Evolutionary conservation across 2,329 filamentous ascomycete species (phyloP).

Genomic region (Corniculantispora saksenae): DNA sequence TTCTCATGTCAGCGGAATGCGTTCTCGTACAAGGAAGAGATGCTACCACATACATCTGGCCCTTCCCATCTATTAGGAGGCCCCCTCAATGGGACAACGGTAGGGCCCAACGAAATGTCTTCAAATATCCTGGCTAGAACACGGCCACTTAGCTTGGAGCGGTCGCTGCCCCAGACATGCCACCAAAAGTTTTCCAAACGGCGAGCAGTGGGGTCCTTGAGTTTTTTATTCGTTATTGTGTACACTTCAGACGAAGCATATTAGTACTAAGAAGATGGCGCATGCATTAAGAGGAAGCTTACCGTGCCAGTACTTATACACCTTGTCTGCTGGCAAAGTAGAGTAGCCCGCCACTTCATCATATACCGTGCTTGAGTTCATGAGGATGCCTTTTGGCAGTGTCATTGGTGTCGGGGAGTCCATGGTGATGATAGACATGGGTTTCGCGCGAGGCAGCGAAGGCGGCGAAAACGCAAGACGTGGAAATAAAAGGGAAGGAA

Average conservation of each 20-base stretch:
- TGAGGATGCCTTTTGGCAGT: conserved; percentile 59
- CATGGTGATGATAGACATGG: conserved; percentile 26
- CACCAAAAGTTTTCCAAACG: conserved; percentile 68
- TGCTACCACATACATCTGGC: conserved; percentile 42
- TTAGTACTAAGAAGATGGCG: conserved; percentile 12
- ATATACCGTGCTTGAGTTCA: conserved; percentile 54
- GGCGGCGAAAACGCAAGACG: background rate
- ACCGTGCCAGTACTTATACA: conserved; percentile 61
- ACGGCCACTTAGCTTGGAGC: conserved; percentile 52
- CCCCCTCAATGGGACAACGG: conserved; percentile 56
- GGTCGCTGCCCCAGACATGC: conserved; percentile 64
- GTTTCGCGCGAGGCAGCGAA: background rate
- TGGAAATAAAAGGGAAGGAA: background rate
- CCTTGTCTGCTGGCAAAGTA: conserved; percentile 52
- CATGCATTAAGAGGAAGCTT: conserved; percentile 23
- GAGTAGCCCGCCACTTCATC: conserved; percentile 54
- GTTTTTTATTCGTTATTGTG: conserved; percentile 58
- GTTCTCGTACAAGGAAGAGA: conserved; percentile 16
- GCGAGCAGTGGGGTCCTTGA: conserved; percentile 62
- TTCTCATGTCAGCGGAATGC: conserved; percentile 14
- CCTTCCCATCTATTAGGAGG: conserved; percentile 56
- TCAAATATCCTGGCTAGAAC: conserved; percentile 57
- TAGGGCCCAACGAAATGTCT: conserved; percentile 59
- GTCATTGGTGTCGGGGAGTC: conserved; percentile 44
- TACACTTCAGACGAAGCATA: conserved; percentile 47